Conservation (phyloP, 1,139 yeast genomes). For the Taphrina sp. region DNA sequence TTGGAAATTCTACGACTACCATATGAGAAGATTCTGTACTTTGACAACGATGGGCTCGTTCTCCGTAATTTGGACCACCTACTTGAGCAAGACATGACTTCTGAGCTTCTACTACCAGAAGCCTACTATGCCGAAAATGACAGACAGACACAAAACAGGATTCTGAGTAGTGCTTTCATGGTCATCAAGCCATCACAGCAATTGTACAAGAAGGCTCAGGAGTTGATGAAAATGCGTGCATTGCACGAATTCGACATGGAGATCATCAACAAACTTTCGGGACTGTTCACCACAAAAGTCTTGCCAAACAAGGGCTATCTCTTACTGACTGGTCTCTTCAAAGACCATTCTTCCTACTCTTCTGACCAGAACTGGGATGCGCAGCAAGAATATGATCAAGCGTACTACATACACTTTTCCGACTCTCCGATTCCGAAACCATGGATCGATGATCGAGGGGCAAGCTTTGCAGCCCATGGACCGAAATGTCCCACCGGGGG, state of each 20-base stretch:
- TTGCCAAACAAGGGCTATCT: conserved; percentile 1
- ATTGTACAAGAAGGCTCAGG: conserved; percentile 4
- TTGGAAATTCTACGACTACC: not conserved
- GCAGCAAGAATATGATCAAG: conserved; percentile 2
- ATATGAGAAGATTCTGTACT: not conserved
- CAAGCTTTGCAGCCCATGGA: conserved; percentile 13
- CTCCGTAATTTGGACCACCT: not conserved
- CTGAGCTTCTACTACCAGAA: conserved; percentile 9
- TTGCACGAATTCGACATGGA: conserved; percentile 14
- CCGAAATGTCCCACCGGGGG: conserved; percentile 11
- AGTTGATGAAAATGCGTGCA: not conserved
- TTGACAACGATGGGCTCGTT: conserved; percentile 15
- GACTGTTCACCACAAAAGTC: not conserved
- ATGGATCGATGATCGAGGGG: conserved; percentile 21
- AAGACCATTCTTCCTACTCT: conserved; percentile 1
- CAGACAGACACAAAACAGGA: not conserved
- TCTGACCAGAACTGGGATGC: conserved; percentile 2
- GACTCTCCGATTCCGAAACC: conserved; percentile 18
- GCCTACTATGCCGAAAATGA: not conserved
- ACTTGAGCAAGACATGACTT: not conserved
- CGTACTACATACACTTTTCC: conserved; percentile 11
- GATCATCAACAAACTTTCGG: not conserved
- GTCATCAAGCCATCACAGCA: not conserved
- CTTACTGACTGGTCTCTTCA: conserved; percentile 8
- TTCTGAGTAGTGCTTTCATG: conserved; percentile 16